Conservation (phyloP, 495 filamentous ascomycete genomes). For the Astrothelium macrocarpum region DNA sequence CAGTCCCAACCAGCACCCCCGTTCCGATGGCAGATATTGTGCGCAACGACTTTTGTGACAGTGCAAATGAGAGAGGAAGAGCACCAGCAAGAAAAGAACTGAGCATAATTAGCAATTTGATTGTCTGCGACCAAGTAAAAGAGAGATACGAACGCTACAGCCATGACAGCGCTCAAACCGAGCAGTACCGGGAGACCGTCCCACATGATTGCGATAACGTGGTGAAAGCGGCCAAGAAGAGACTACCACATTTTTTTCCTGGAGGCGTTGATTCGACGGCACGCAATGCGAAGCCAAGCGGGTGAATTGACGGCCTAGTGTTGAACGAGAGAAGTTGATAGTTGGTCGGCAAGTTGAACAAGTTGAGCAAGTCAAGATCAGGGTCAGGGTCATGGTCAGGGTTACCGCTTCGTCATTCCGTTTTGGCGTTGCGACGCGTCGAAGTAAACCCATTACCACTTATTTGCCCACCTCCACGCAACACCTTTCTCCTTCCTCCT, state of each 20-base stretch:
- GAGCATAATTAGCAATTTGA: slow-evolving; percentile 25
- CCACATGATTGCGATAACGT: slow-evolving; percentile 35
- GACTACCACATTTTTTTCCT: neutral
- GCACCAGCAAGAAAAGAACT: slow-evolving; percentile 94
- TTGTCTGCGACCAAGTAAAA: neutral
- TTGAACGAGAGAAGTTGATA: too few species aligned
- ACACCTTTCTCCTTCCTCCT: neutral
- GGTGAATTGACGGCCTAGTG: too few species aligned
- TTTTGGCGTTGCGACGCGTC: neutral
- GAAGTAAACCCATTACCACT: neutral
- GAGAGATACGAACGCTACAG: slow-evolving; percentile 62
- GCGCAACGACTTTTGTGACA: slow-evolving; percentile 81
- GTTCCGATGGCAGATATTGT: slow-evolving; percentile 88
- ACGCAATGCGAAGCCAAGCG: neutral
- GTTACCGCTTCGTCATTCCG: neutral
- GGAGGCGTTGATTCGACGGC: neutral
- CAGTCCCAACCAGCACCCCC: slow-evolving; percentile 88
- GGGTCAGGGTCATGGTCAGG: neutral
- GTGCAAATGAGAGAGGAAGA: slow-evolving; percentile 78
- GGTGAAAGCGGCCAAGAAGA: neutral
- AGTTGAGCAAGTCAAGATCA: too few species aligned
- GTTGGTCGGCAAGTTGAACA: too few species aligned
- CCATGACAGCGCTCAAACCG: slow-evolving; percentile 83
- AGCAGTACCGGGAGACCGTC: slow-evolving; percentile 83
- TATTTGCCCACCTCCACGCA: neutral